These are phyloP conservation scores for Posidonia oceanica DNA, from an alignment of 116 monocot species.

Conservation along the genomic window DNA sequence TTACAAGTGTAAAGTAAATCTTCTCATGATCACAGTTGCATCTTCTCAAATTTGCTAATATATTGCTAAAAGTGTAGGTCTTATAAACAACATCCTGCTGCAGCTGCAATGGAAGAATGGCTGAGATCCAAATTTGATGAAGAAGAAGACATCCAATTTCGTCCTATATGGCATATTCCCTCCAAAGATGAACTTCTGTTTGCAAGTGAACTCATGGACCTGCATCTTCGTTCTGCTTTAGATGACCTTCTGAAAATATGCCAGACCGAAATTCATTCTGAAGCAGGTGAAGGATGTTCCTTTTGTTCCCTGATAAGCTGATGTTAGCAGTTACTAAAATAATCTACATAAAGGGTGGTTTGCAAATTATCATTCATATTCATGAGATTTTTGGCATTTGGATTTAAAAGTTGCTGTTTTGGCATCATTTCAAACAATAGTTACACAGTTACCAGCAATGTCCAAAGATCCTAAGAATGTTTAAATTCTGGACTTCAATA, in stretches of 20 bases:
- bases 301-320: background rate
- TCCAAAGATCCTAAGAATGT: too few relatives aligned
- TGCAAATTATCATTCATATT: too few relatives aligned
- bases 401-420: too few relatives aligned
- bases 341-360: background rate
- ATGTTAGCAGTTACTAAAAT: background rate
- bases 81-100: constrained; percentile 19
- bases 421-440: too few relatives aligned
- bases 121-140: constrained; percentile 43
- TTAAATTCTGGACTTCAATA: too few relatives aligned
- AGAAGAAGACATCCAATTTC: constrained; percentile 12
- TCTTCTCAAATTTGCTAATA: constrained; percentile 10
- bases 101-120: constrained; percentile 66
- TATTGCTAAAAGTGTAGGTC: constrained; percentile 22
- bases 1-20: background rate
- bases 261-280: constrained; percentile 46
- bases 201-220: constrained; percentile 81
- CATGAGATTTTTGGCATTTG: background rate
- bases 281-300: constrained; percentile 36
- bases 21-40: background rate
- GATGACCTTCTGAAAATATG: constrained; percentile 67
- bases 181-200: constrained; percentile 51
- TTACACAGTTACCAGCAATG: too few relatives aligned
- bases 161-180: constrained; percentile 90
- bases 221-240: constrained; percentile 76